phyloP scores from a whole-genome alignment of 1,284 basidiomycete genomes.

The Sutorius eximius region DNA sequence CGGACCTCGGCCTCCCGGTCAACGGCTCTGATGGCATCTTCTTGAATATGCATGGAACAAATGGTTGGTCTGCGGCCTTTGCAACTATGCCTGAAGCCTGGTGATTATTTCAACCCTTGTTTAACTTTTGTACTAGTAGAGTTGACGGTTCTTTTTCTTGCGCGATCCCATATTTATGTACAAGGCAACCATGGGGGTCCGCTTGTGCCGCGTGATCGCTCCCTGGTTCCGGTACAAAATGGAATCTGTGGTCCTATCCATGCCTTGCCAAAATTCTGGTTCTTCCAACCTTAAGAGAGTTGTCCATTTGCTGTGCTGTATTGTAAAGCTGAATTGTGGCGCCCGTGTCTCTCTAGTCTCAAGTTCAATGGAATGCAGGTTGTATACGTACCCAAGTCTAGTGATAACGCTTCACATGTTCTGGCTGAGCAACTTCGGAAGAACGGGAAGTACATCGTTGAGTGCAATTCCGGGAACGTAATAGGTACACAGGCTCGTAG shows the following conservation, averaged over 20 bases:
- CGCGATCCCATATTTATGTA: constrained; percentile 22
- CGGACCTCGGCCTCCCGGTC: constrained; percentile 83
- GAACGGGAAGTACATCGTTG: constrained; percentile 13
- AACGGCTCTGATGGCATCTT: constrained; percentile 90
- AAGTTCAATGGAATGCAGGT: not conserved
- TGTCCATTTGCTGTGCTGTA: constrained; percentile 5
- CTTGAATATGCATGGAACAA: constrained; percentile 66
- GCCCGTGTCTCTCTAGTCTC: not conserved
- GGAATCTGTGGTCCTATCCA: not conserved
- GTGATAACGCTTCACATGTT: not conserved
- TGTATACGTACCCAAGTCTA: constrained; percentile 5
- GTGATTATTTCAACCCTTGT: constrained; percentile 42
- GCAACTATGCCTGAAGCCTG: constrained; percentile 78
- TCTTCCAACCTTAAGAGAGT: not conserved
- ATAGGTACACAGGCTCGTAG: constrained; percentile 18
- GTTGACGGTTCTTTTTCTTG: constrained; percentile 24
- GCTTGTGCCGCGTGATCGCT: constrained; percentile 22
- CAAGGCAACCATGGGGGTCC: constrained; percentile 18
- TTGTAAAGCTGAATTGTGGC: constrained; percentile 1
- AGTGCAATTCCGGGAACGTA: constrained; percentile 18
- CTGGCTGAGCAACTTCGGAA: not conserved
- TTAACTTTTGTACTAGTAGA: constrained; percentile 22
- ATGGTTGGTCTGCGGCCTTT: constrained; percentile 75
- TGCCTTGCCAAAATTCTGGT: constrained; percentile 2
- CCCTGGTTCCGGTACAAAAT: constrained; percentile 1